Percentiles rank a stretch among this genome's conserved stretches.
Conservation (phyloP, 2,329 filamentous ascomycete genomes). For the Fusarium robinianum region DNA sequence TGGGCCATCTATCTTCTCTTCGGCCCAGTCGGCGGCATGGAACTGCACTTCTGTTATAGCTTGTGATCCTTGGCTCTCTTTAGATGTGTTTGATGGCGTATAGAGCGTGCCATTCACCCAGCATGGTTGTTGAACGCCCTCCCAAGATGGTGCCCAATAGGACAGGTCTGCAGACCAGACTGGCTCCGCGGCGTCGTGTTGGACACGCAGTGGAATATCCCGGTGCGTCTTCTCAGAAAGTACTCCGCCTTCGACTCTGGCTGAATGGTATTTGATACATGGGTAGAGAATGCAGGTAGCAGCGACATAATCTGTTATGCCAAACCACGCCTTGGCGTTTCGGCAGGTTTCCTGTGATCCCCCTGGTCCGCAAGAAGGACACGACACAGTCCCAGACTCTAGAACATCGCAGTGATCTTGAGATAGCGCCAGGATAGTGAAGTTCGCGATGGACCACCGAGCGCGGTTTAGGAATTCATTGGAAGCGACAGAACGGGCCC, state of each 20-base stretch:
- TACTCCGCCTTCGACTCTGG: background rate
- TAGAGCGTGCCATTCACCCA: conserved; percentile 7
- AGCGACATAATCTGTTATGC: conserved; percentile 5
- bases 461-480: conserved; percentile 1
- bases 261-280: conserved; percentile 9
- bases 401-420: conserved; percentile 5
- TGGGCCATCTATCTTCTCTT: background rate
- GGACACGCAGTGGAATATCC: conserved; percentile 3
- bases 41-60: background rate
- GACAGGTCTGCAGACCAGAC: background rate
- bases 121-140: conserved; percentile 1
- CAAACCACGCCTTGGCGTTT: background rate
- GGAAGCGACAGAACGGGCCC: conserved; percentile 3
- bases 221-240: conserved; percentile 1
- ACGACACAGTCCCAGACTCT: background rate
- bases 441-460: background rate
- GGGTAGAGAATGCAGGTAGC: conserved; percentile 9
- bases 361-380: too few species aligned
- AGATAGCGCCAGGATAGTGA: conserved; percentile 5
- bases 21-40: background rate
- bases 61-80: background rate
- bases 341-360: background rate
- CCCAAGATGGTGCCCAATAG: background rate
- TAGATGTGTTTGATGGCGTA: conserved; percentile 4
- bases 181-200: too few species aligned